Evolutionary conservation across 2,329 filamentous ascomycete species (phyloP).

Genomic region (Orbilia ellipsospora): DNA sequence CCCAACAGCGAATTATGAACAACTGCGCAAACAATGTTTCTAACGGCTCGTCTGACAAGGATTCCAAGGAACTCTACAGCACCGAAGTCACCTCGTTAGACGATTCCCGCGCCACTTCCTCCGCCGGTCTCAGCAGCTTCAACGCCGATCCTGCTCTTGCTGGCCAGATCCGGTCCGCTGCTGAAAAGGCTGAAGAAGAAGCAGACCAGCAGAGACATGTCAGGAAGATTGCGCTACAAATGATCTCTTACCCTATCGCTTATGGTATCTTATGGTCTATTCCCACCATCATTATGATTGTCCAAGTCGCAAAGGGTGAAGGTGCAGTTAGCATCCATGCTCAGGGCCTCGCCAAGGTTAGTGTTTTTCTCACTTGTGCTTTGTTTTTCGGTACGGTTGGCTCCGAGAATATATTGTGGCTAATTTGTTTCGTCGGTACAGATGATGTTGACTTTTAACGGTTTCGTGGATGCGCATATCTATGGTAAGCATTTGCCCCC

Average conservation of each 20-base stretch:
- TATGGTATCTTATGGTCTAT: conserved; percentile 47
- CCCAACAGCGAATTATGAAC: neutral
- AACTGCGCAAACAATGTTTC: neutral
- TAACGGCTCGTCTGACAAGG: neutral
- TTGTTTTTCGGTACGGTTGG: conserved; percentile 34
- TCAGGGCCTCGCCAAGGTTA: conserved; percentile 43
- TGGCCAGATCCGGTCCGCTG: conserved; percentile 21
- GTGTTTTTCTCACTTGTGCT: conserved; percentile 1
- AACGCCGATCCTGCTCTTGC: conserved; percentile 18
- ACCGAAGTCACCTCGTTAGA: conserved; percentile 16
- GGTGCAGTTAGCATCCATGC: conserved; percentile 43
- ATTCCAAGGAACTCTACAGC: neutral
- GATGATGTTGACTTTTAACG: conserved; percentile 51
- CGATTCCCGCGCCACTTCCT: conserved; percentile 23
- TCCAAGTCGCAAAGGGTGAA: conserved; percentile 32
- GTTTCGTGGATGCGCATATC: conserved; percentile 50
- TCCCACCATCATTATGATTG: conserved; percentile 49
- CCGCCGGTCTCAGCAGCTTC: conserved; percentile 1
- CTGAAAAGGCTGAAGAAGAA: conserved; percentile 27
- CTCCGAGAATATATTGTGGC: conserved; percentile 52
- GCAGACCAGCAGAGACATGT: conserved; percentile 40
- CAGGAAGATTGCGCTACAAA: conserved; percentile 43
- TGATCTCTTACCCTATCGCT: conserved; percentile 46
- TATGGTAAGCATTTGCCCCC: conserved; percentile 29
- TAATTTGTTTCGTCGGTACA: conserved; percentile 31